Conservation (phyloP, 306 rosid species). For the Dryas drummondii region DNA sequence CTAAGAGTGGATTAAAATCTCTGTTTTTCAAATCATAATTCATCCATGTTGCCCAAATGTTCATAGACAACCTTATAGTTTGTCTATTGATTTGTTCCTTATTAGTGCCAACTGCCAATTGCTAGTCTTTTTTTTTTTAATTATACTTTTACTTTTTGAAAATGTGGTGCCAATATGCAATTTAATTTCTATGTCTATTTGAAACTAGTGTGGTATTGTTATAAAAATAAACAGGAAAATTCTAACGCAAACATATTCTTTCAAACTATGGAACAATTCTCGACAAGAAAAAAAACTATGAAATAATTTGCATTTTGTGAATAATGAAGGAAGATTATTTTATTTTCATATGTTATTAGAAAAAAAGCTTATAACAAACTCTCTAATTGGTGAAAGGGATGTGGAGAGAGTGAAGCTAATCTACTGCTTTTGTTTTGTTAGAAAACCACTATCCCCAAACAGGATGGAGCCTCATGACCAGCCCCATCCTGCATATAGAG, state of each 20-base stretch:
- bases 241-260: not conserved
- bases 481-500: not conserved
- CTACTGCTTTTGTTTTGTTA: not conserved
- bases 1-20: slow-evolving; percentile 16
- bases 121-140: too few species aligned
- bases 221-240: not conserved
- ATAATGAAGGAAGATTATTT: not conserved
- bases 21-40: not conserved
- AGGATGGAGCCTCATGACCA: not conserved
- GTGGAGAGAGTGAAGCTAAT: not conserved
- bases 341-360: not conserved
- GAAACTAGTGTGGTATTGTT: not conserved
- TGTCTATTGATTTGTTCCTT: not conserved
- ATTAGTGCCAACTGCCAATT: not conserved
- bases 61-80: not conserved
- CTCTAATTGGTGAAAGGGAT: not conserved
- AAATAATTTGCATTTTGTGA: not conserved
- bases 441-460: not conserved
- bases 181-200: not conserved
- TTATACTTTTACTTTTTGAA: not conserved
- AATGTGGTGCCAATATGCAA: not conserved
- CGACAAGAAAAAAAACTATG: too few species aligned
- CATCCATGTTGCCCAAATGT: not conserved
- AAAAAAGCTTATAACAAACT: slow-evolving; percentile 1
- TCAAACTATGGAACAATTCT: not conserved